A percentile compares a stretch with the other conserved stretches of the same genome.
phyloP scores from a whole-genome alignment of 257 asterid species.

The Echium plantagineum region DNA sequence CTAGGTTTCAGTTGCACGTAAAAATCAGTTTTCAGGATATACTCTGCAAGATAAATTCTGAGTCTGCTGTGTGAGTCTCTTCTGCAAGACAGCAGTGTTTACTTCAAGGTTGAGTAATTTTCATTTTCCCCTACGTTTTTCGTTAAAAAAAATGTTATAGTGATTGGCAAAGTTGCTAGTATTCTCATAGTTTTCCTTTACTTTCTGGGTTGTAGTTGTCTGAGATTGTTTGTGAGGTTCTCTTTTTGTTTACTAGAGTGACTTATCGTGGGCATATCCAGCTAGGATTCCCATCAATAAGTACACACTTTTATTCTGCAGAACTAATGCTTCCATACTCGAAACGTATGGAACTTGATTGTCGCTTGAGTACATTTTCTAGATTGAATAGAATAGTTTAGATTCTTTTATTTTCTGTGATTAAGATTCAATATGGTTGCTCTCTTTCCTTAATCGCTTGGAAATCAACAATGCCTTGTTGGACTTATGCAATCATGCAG shows the following conservation, averaged over 20 bases:
- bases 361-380: too few species aligned
- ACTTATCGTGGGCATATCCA: not conserved
- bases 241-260: not conserved
- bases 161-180: not conserved
- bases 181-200: not conserved
- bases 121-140: constrained; percentile 24
- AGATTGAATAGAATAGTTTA: too few species aligned
- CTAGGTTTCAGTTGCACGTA: constrained; percentile 53
- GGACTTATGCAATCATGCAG: too few species aligned
- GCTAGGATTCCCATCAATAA: not conserved
- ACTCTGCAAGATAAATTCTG: constrained; percentile 33
- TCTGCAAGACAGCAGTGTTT: constrained; percentile 24
- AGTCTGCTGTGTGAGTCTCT: constrained; percentile 40
- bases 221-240: not conserved
- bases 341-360: too few species aligned
- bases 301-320: too few species aligned
- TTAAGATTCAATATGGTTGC: too few species aligned
- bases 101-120: constrained; percentile 32
- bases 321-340: too few species aligned
- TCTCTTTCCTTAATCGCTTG: too few species aligned
- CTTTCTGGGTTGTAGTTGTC: not conserved
- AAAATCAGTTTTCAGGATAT: constrained; percentile 50
- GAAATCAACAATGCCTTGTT: too few species aligned
- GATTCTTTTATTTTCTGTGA: too few species aligned
- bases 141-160: not conserved